Evolutionary conservation across 2,329 filamentous ascomycete genomes (phyloP).

Genomic region (Aureobasidium sp.): DNA sequence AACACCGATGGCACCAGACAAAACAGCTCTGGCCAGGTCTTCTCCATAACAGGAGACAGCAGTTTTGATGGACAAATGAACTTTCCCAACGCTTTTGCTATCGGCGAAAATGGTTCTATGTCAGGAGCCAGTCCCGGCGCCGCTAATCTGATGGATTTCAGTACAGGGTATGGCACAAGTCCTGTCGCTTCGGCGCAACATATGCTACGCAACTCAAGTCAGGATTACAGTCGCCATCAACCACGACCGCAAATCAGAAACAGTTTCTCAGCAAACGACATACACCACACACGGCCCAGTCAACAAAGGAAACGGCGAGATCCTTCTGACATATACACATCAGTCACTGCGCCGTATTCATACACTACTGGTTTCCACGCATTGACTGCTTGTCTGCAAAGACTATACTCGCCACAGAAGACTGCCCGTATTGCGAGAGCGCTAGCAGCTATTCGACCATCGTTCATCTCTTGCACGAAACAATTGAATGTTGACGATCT

Average conservation of each 20-base stretch:
- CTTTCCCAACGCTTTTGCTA: slow-evolving; percentile 51
- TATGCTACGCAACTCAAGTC: not conserved
- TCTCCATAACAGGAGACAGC: slow-evolving; percentile 34
- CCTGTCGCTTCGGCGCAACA: slow-evolving; percentile 12
- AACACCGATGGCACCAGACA: slow-evolving; percentile 33
- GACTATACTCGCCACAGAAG: slow-evolving; percentile 68
- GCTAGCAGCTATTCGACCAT: slow-evolving; percentile 80
- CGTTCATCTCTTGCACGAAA: slow-evolving; percentile 84
- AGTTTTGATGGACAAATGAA: slow-evolving; percentile 24
- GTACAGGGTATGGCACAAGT: slow-evolving; percentile 28
- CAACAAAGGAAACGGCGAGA: slow-evolving; percentile 52
- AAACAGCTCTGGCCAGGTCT: slow-evolving; percentile 34
- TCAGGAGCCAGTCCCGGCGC: slow-evolving; percentile 51
- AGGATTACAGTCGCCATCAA: slow-evolving; percentile 15
- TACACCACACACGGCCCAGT: slow-evolving; percentile 16
- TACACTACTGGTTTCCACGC: slow-evolving; percentile 88
- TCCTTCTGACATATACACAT: slow-evolving; percentile 78
- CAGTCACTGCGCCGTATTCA: slow-evolving; percentile 81
- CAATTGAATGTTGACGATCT: slow-evolving; percentile 83
- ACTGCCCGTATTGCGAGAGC: slow-evolving; percentile 78
- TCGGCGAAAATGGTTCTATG: slow-evolving; percentile 49
- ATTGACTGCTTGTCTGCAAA: slow-evolving; percentile 70
- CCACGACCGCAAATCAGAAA: slow-evolving; percentile 23
- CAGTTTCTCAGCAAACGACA: slow-evolving; percentile 22
- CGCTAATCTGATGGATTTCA: slow-evolving; percentile 39